A percentile compares a stretch with the other conserved stretches of the same genome.
These are phyloP conservation scores for Benincasa hispida DNA, from an alignment of 306 rosid species.

Conservation along the genomic window DNA sequence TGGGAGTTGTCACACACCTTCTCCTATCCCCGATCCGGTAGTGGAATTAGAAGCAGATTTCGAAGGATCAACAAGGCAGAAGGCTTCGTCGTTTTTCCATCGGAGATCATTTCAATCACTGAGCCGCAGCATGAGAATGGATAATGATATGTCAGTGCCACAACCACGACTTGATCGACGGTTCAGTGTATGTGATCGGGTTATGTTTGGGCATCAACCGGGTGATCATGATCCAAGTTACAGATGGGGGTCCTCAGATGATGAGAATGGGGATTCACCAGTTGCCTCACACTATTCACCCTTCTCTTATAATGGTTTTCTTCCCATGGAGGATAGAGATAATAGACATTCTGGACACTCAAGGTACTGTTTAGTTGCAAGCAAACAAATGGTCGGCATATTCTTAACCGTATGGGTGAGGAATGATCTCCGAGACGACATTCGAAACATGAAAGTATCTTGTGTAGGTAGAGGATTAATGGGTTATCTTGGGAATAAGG, in stretches of 20 bases:
- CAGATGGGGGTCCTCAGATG: slow-evolving; percentile 82
- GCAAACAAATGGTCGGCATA: slow-evolving; percentile 99
- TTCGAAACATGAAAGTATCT: slow-evolving; percentile 88
- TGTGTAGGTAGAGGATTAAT: slow-evolving; percentile 97
- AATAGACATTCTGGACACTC: slow-evolving; percentile 59
- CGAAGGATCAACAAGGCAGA: slow-evolving; percentile 79
- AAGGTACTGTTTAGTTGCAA: slow-evolving; percentile 78
- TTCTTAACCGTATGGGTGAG: slow-evolving; percentile 89
- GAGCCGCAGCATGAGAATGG: slow-evolving; percentile 95
- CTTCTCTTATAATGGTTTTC: slow-evolving; percentile 32
- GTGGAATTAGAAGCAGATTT: slow-evolving; percentile 80
- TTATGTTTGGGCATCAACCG: slow-evolving; percentile 52
- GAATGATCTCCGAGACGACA: slow-evolving; percentile 77
- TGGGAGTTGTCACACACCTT: slow-evolving; percentile 61
- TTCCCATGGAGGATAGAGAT: slow-evolving; percentile 56
- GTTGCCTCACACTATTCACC: slow-evolving; percentile 52
- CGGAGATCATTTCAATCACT: slow-evolving; percentile 87
- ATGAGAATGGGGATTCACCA: slow-evolving; percentile 78
- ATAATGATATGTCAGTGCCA: slow-evolving; percentile 51
- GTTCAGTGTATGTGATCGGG: slow-evolving; percentile 74
- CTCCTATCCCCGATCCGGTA: slow-evolving; percentile 81
- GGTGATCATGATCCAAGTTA: slow-evolving; percentile 66
- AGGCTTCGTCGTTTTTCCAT: slow-evolving; percentile 70
- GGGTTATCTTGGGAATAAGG: slow-evolving; percentile 99
- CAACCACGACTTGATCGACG: slow-evolving; percentile 76